Evolutionary conservation across 2,329 filamentous ascomycete genomes (phyloP), one percentile per base, ranked within the genome.

Genomic region (Apiospora hydei): DNA sequence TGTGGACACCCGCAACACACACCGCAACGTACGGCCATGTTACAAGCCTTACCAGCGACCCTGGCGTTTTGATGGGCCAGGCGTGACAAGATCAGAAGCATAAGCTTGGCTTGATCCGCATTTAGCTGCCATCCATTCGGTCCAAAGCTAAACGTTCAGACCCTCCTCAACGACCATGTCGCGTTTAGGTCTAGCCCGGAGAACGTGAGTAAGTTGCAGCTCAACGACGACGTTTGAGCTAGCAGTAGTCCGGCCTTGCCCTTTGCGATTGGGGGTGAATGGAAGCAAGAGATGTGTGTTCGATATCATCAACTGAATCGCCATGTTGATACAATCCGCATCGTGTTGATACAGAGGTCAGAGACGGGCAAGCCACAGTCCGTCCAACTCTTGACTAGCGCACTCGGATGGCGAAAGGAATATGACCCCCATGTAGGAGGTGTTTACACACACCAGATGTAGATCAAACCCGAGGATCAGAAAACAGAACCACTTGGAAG

Each of bases 21-120:
- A 76, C 73, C 76, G 76, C 75, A 70, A 72, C 66, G 71, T 69
- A 78, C 81, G 82, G 82, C 81, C 81, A 79, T 83, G 83, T 84
- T 82, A 82, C 83, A 84, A 76, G 74, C 77, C 76, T 75, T 77
- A 73, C 73, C 75, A 73, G 75, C 75, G 71, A 77, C 71, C 67
- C 69, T 67, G 51, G 67, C n/a, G 21, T 69, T 71, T 78, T 76
- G 77, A 80, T 78, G 79, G 76, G 75, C 76, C 78, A 77, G 77
- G 79, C 79, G 79, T 77, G 79, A 80, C 78, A 78, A 77, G 78
- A 78, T 76, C 75, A 79, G 77, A 79, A 78, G 78, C 79, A 80
- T 78, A 77, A 78, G 73, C 78, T 80, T 81, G 78, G 77, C 78
- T 76, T 77, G 77, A 79, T 79, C 78, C 77, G 75, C 76, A 41